Conservation (phyloP, 306 rosid genomes). For the Morella rubra region DNA sequence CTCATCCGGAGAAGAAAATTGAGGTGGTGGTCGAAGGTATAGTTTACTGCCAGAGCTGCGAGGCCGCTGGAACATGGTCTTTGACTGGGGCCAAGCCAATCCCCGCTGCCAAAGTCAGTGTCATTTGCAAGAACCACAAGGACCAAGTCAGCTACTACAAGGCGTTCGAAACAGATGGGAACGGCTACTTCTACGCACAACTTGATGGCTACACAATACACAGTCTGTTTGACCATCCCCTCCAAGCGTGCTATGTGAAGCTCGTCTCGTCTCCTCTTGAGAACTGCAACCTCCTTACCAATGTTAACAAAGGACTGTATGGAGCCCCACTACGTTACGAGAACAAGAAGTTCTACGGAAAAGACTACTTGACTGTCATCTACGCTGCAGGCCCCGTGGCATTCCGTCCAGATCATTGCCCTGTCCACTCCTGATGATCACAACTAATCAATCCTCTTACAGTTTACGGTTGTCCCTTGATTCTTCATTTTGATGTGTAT, state of each 20-base stretch:
- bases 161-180: conserved; percentile 58
- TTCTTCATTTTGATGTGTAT: background rate
- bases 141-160: conserved; percentile 72
- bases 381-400: conserved; percentile 91
- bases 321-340: conserved; percentile 74
- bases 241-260: conserved; percentile 74
- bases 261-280: conserved; percentile 68
- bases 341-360: conserved; percentile 54
- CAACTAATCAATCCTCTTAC: background rate
- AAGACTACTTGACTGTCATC: conserved; percentile 60
- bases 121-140: conserved; percentile 68
- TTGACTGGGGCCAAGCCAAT: conserved; percentile 64
- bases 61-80: conserved; percentile 67
- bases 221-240: conserved; percentile 67
- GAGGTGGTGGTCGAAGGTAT: conserved; percentile 70
- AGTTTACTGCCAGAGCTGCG: conserved; percentile 87
- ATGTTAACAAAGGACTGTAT: conserved; percentile 67
- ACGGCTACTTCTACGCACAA: conserved; percentile 72
- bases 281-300: conserved; percentile 59
- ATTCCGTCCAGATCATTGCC: conserved; percentile 66
- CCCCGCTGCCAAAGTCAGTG: conserved; percentile 71
- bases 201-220: conserved; percentile 67
- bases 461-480: background rate
- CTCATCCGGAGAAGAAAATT: conserved; percentile 36
- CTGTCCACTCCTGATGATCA: conserved; percentile 12